phyloP scores from a whole-genome alignment of 306 rosid genomes.

The Sesbania bispinosa region DNA sequence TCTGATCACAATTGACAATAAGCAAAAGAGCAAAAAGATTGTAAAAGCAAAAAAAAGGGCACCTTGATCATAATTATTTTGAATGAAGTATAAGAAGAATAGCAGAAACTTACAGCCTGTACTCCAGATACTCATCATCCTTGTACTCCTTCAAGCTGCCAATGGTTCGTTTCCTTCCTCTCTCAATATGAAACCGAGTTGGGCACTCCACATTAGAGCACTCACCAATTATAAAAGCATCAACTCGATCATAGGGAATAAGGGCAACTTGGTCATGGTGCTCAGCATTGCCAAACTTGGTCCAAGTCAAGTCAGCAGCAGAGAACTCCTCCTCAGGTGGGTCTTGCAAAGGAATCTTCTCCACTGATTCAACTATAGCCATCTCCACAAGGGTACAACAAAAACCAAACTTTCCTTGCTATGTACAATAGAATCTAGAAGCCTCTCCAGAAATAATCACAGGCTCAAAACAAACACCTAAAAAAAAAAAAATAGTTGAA shows the following conservation, averaged over 20 bases:
- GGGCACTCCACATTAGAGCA: conserved; percentile 80
- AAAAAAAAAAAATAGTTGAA: background rate
- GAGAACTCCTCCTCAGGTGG: conserved; percentile 81
- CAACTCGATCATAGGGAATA: conserved; percentile 84
- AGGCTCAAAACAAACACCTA: no score
- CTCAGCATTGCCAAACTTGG: conserved; percentile 72
- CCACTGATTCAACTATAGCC: conserved; percentile 69
- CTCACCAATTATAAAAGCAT: conserved; percentile 86
- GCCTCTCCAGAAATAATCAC: background rate
- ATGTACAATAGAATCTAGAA: background rate
- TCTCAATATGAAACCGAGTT: conserved; percentile 80
- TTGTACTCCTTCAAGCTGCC: conserved; percentile 84
- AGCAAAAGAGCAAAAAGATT: background rate
- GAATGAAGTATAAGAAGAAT: conserved; percentile 17
- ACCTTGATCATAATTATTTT: background rate
- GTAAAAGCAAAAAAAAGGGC: background rate
- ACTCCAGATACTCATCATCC: conserved; percentile 90
- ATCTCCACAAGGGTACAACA: conserved; percentile 18
- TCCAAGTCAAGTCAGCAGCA: conserved; percentile 79
- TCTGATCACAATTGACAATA: background rate
- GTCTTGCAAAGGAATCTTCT: conserved; percentile 72
- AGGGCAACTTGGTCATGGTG: conserved; percentile 84
- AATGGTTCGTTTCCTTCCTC: conserved; percentile 65
- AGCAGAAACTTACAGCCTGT: conserved; percentile 66
- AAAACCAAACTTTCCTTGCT: background rate